These are phyloP conservation scores for Penicillium canariense DNA, from an alignment of 495 filamentous ascomycete genomes.

Conservation along the genomic window DNA sequence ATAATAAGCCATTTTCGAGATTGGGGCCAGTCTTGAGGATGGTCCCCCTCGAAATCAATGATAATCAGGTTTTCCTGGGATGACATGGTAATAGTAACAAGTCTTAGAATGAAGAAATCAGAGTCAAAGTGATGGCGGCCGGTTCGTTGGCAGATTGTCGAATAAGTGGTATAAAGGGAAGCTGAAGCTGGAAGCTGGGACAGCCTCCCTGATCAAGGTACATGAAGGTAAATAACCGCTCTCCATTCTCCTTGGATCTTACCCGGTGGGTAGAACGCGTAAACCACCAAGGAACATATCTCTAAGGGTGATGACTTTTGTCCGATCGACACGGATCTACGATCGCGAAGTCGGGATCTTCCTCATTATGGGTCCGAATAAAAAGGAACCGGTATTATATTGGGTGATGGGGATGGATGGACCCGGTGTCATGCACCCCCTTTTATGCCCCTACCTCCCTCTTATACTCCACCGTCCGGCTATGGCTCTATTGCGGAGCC, in stretches of 20 bases:
- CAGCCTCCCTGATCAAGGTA: not conserved
- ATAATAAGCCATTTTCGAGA: conserved; percentile 9
- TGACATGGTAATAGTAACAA: not conserved
- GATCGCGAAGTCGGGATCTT: not conserved
- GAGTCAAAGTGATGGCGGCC: not conserved
- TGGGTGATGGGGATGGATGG: not conserved
- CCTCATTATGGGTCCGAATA: not conserved
- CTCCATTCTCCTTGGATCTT: not conserved
- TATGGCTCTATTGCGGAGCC: not conserved
- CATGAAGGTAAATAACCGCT: not conserved
- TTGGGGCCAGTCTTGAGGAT: conserved; percentile 13
- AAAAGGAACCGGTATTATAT: not conserved
- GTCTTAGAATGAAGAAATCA: not conserved
- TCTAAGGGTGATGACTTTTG: not conserved
- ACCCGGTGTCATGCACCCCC: not conserved
- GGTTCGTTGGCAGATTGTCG: not conserved
- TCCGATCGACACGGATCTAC: not conserved
- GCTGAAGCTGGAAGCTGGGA: no score
- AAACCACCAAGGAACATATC: not conserved
- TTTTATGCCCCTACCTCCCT: not conserved
- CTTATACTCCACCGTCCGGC: not conserved
- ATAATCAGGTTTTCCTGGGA: not conserved
- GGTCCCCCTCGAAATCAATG: conserved; percentile 11
- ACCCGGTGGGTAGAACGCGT: not conserved
- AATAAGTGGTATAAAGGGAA: not conserved